Conservation (phyloP, 2,329 filamentous ascomycete species). For the Neodidymelliopsis sp. region DNA sequence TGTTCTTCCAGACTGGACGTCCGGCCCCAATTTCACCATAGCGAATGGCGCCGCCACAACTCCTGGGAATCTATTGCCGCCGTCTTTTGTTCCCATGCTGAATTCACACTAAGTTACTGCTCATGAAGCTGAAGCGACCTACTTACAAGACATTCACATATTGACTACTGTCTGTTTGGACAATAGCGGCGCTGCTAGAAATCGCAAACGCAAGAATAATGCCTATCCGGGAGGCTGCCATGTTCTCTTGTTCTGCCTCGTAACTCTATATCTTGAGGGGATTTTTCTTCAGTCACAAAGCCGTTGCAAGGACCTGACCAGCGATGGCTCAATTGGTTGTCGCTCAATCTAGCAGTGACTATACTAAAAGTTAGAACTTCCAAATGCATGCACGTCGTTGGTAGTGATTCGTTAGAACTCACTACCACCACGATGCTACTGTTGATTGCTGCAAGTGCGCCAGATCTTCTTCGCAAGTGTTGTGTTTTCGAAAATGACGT, state of each 20-base stretch:
- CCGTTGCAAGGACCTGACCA: too few relatives aligned
- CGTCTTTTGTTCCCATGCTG: conserved; percentile 33
- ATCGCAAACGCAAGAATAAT: neutral
- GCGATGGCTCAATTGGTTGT: too few relatives aligned
- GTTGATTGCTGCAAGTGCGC: too few relatives aligned
- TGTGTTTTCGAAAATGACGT: too few relatives aligned
- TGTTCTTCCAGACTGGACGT: conserved; percentile 37
- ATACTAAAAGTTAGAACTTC: too few relatives aligned
- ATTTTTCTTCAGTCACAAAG: too few relatives aligned
- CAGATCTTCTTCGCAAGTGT: too few relatives aligned
- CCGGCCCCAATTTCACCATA: conserved; percentile 48
- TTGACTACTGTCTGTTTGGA: conserved; percentile 35
- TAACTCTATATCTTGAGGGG: neutral
- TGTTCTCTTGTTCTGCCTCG: neutral
- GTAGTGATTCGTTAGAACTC: too few relatives aligned
- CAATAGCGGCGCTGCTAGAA: neutral
- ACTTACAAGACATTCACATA: conserved; percentile 49
- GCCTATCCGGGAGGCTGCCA: neutral
- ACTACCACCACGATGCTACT: too few relatives aligned
- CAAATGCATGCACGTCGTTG: too few relatives aligned
- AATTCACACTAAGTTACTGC: neutral
- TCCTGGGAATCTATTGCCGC: conserved; percentile 49
- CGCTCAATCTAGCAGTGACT: too few relatives aligned
- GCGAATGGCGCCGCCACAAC: conserved; percentile 49
- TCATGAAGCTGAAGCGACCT: too few relatives aligned